A percentile compares a stretch with the other conserved stretches of the same genome.
Conservation (phyloP, 1,139 yeast species). For the Sugiyamaella grinbergsii region DNA sequence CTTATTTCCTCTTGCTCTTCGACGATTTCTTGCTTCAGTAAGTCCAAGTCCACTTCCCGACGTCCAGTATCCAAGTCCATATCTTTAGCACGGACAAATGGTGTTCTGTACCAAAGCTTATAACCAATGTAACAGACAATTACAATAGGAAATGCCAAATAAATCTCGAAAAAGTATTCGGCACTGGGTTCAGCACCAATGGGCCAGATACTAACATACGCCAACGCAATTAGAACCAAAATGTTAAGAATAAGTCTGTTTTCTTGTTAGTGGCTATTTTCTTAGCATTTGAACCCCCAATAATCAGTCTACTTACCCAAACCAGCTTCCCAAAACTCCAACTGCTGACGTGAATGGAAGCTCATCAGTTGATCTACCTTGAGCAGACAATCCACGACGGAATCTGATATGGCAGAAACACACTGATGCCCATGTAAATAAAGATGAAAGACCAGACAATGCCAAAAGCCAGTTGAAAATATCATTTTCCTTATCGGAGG, state of each 20-base stretch:
- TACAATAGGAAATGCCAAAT: slow-evolving; percentile 56
- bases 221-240: slow-evolving; percentile 69
- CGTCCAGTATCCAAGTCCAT: slow-evolving; percentile 57
- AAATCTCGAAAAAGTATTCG: slow-evolving; percentile 52
- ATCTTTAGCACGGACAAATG: slow-evolving; percentile 42
- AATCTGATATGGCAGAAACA: slow-evolving; percentile 75
- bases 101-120: slow-evolving; percentile 50
- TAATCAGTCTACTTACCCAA: slow-evolving; percentile 52
- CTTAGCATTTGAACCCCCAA: too few relatives aligned
- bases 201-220: slow-evolving; percentile 77
- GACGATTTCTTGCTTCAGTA: slow-evolving; percentile 52
- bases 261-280: too few relatives aligned
- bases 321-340: slow-evolving; percentile 70
- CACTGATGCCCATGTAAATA: slow-evolving; percentile 80
- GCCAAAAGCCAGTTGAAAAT: slow-evolving; percentile 82
- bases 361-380: slow-evolving; percentile 65
- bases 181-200: slow-evolving; percentile 51
- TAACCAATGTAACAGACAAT: slow-evolving; percentile 52
- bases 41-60: slow-evolving; percentile 56
- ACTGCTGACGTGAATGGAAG: slow-evolving; percentile 69
- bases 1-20: slow-evolving; percentile 47
- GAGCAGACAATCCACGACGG: slow-evolving; percentile 67
- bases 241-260: slow-evolving; percentile 48
- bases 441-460: slow-evolving; percentile 74
- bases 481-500: slow-evolving; percentile 62